Conservation (phyloP, 2,329 filamentous ascomycete genomes). For the Bipolaris cookei region DNA sequence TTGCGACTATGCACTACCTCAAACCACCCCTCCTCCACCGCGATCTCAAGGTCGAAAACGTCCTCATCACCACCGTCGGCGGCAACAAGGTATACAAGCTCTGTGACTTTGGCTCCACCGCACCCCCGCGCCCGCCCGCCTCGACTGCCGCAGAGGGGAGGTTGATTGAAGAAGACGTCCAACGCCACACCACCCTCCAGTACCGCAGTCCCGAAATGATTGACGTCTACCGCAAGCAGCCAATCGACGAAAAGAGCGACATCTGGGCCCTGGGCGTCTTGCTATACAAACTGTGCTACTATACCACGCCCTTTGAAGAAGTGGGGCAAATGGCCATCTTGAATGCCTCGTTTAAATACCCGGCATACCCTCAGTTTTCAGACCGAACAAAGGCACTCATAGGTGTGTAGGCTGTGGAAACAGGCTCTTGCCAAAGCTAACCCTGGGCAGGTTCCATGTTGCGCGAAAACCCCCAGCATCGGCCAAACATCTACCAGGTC, state of each 20-base stretch:
- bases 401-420: constrained; percentile 62
- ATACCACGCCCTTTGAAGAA: constrained; percentile 98
- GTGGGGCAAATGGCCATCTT: constrained; percentile 96
- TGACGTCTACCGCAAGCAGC: constrained; percentile 93
- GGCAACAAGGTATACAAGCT: constrained; percentile 85
- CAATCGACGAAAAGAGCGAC: constrained; percentile 98
- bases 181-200: constrained; percentile 95
- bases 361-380: constrained; percentile 86
- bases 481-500: constrained; percentile 95
- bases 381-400: constrained; percentile 89
- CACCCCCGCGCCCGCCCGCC: constrained; percentile 81
- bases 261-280: constrained; percentile 97
- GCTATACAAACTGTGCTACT: constrained; percentile 98
- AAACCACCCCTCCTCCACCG: constrained; percentile 91
- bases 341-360: constrained; percentile 93
- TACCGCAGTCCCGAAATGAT: constrained; percentile 99
- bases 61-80: constrained; percentile 77
- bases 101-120: constrained; percentile 96
- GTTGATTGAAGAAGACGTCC: constrained; percentile 93
- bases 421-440: constrained; percentile 19
- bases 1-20: constrained; percentile 98
- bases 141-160: constrained; percentile 87
- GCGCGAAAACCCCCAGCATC: constrained; percentile 75
- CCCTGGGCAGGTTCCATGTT: constrained; percentile 79
- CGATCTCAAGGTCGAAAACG: constrained; percentile 97